phyloP scores from a whole-genome alignment of 345 rosid genomes.

The Populus tremula region DNA sequence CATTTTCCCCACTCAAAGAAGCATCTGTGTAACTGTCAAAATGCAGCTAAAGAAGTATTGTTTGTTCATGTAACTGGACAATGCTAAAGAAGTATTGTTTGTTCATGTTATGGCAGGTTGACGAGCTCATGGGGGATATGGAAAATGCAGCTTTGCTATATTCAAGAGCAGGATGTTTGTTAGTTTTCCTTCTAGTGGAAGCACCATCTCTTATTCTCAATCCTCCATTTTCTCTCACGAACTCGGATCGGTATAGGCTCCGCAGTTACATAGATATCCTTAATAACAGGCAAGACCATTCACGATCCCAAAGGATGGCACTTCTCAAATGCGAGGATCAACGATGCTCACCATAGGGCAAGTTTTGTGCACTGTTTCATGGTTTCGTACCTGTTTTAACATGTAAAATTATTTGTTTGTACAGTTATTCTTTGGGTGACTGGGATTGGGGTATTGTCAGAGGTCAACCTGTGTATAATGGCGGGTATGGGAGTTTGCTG shows the following conservation, averaged over 20 bases:
- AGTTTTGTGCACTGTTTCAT: not conserved
- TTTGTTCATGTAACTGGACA: not conserved
- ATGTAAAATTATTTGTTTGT: conserved; percentile 53
- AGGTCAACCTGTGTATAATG: conserved; percentile 17
- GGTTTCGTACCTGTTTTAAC: conserved; percentile 15
- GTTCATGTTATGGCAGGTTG: conserved; percentile 49
- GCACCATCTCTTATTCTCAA: conserved; percentile 84
- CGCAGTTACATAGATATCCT: conserved; percentile 64
- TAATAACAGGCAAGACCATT: conserved; percentile 59
- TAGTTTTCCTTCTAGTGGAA: conserved; percentile 78
- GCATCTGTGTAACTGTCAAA: not conserved
- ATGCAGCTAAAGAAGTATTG: not conserved
- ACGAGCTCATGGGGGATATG: conserved; percentile 63
- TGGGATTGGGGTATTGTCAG: conserved; percentile 15
- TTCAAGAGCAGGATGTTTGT: conserved; percentile 65
- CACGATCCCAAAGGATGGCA: conserved; percentile 53
- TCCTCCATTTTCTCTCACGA: conserved; percentile 88
- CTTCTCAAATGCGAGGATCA: conserved; percentile 44
- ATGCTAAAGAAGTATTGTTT: conserved; percentile 3
- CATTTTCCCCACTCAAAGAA: not conserved
- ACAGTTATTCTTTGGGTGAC: conserved; percentile 65
- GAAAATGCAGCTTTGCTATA: conserved; percentile 63
- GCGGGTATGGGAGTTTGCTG: conserved; percentile 16
- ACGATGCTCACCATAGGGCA: conserved; percentile 4
- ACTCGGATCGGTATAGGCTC: conserved; percentile 69